phyloP scores from a whole-genome alignment of 176 grass and related monocot genomes.

The Hyparrhenia diplandra region DNA sequence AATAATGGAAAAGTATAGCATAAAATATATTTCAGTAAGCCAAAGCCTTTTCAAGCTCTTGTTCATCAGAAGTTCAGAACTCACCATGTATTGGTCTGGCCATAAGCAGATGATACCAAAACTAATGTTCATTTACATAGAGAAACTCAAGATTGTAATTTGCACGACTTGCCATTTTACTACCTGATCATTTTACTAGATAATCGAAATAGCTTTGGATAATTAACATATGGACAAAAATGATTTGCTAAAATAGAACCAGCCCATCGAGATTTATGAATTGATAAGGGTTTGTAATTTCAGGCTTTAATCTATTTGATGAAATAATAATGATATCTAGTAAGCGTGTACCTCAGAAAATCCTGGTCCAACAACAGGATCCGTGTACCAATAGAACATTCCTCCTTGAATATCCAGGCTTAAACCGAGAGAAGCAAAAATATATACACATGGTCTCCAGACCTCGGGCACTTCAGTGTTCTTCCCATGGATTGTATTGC shows the following conservation, averaged over 20 bases:
- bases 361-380: conserved; percentile 41
- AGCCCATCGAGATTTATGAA: background rate
- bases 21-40: background rate
- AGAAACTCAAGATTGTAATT: background rate
- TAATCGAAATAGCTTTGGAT: background rate
- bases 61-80: background rate
- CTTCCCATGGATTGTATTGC: conserved; percentile 51
- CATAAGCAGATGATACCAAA: background rate
- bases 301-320: background rate
- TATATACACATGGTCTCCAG: conserved; percentile 75
- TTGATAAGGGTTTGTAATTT: background rate
- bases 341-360: conserved; percentile 73
- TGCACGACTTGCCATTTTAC: background rate
- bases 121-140: background rate
- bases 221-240: background rate
- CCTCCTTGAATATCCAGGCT: conserved; percentile 86
- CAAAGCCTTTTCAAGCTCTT: background rate
- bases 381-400: conserved; percentile 96
- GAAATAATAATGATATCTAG: conserved; percentile 12
- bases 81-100: background rate
- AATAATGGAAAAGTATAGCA: background rate
- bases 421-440: conserved; percentile 59
- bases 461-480: conserved; percentile 61
- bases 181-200: background rate
- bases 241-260: background rate